phyloP scores from a whole-genome alignment of 2,329 filamentous ascomycete genomes.

The Fusarium miscanthi region DNA sequence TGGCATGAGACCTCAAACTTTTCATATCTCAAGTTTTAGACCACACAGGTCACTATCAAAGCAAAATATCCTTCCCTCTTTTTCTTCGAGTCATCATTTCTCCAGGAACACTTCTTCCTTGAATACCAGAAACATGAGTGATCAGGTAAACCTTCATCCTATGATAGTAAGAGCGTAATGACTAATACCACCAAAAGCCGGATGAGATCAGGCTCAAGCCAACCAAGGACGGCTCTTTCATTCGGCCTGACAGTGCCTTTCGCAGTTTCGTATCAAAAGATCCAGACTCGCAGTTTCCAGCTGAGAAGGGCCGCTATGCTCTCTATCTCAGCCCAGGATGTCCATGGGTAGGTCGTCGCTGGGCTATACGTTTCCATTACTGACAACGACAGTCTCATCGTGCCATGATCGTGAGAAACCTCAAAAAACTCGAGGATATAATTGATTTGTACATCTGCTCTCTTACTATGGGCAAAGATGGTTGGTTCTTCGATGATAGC shows the following conservation, averaged over 20 bases:
- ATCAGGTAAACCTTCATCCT: background rate
- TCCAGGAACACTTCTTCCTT: accelerated
- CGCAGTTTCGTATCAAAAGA: slow-evolving; percentile 65
- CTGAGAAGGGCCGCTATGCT: slow-evolving; percentile 69
- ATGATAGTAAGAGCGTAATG: accelerated
- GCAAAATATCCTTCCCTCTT: accelerated
- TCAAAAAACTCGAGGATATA: slow-evolving; percentile 79
- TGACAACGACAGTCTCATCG: slow-evolving; percentile 70
- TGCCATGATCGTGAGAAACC: slow-evolving; percentile 75
- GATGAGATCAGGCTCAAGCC: slow-evolving; percentile 16
- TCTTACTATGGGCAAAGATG: slow-evolving; percentile 69
- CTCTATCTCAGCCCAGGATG: slow-evolving; percentile 71
- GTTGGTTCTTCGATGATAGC: slow-evolving; percentile 64
- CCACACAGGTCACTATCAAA: accelerated
- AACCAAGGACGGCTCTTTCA: slow-evolving; percentile 60
- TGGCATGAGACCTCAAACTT: background rate
- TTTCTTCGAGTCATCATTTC: background rate
- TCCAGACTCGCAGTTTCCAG: slow-evolving; percentile 63
- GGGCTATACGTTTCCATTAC: accelerated
- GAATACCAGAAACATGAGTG: background rate
- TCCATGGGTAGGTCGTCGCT: slow-evolving; percentile 64
- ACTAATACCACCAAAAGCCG: background rate
- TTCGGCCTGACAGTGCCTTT: slow-evolving; percentile 64
- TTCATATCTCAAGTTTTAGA: too few species aligned
- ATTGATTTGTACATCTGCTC: slow-evolving; percentile 76